phyloP scores from a whole-genome alignment of 1,284 basidiomycete genomes.

The Cutaneotrichosporon mucoides region DNA sequence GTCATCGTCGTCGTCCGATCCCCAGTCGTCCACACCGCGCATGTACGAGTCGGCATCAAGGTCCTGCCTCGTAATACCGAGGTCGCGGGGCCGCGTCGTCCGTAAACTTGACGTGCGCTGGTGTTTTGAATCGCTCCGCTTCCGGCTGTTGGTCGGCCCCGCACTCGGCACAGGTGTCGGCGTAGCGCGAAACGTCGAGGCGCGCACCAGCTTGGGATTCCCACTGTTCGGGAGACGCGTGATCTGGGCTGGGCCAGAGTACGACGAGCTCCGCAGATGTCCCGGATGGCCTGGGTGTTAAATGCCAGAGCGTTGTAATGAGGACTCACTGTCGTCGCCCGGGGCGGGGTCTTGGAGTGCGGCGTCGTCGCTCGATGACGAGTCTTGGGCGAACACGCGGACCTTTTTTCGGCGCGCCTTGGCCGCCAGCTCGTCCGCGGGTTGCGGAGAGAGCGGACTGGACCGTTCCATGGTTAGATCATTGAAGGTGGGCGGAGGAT shows the following conservation, averaged over 20 bases:
- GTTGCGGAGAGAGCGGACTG: constrained; percentile 12
- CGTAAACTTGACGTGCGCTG: constrained; percentile 1
- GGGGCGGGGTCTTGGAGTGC: background rate
- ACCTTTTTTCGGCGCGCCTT: constrained; percentile 15
- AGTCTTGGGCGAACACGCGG: constrained; percentile 16
- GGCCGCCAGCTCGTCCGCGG: constrained; percentile 7
- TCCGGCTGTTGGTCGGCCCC: background rate
- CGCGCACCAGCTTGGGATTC: constrained; percentile 13
- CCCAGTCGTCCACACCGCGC: constrained; percentile 21
- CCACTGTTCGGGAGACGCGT: constrained; percentile 4
- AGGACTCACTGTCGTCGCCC: constrained; percentile 8
- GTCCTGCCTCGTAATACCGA: background rate
- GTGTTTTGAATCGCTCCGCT: background rate
- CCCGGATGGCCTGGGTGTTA: constrained; percentile 4
- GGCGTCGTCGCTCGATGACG: constrained; percentile 11
- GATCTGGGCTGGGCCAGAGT: constrained; percentile 14
- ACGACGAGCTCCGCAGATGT: constrained; percentile 19
- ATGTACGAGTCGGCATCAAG: constrained; percentile 23
- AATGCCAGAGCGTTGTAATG: background rate
- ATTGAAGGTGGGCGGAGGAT: background rate
- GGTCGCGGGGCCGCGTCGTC: background rate
- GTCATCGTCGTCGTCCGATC: constrained; percentile 21
- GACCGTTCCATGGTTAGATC: constrained; percentile 11
- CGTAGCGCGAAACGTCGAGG: constrained; percentile 10
- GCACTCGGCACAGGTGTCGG: background rate